Evolutionary conservation across 305 asterid genomes (phyloP).

Genomic region (Fraxinus dipetala): DNA sequence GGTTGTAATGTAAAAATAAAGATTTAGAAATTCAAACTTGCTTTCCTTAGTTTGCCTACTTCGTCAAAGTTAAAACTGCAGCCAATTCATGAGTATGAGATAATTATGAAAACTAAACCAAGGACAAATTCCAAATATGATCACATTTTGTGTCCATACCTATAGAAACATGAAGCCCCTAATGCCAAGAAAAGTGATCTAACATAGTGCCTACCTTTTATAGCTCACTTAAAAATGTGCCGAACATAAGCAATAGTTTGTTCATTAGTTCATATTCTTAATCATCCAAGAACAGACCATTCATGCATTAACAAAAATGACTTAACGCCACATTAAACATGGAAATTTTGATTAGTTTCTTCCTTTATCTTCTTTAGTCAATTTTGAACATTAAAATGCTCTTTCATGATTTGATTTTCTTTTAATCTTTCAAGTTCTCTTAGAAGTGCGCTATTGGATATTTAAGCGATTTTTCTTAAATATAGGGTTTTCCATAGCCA

Average conservation of each 20-base stretch:
- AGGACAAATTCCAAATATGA: not conserved
- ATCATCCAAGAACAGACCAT: not conserved
- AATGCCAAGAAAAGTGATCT: not conserved
- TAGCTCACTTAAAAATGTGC: not conserved
- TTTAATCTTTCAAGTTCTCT: not conserved
- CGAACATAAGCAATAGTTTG: not conserved
- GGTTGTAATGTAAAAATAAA: not conserved
- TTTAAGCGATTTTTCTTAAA: not conserved
- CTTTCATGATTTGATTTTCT: not conserved
- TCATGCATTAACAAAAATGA: not conserved
- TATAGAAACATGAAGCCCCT: not conserved
- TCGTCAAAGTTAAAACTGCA: not conserved
- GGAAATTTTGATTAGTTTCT: not conserved
- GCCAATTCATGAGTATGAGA: not conserved
- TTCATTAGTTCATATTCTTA: not conserved
- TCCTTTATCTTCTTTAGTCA: not conserved
- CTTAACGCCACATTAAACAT: not conserved
- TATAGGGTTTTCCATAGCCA: not conserved
- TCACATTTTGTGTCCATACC: not conserved
- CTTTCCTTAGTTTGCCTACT: not conserved
- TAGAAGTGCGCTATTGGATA: not conserved
- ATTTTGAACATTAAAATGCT: not conserved
- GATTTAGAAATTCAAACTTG: not conserved
- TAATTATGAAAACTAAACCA: not conserved
- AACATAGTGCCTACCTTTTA: not conserved